phyloP scores from a whole-genome alignment of 805 yeast genomes.

The Cyberlindnera petersonii region DNA sequence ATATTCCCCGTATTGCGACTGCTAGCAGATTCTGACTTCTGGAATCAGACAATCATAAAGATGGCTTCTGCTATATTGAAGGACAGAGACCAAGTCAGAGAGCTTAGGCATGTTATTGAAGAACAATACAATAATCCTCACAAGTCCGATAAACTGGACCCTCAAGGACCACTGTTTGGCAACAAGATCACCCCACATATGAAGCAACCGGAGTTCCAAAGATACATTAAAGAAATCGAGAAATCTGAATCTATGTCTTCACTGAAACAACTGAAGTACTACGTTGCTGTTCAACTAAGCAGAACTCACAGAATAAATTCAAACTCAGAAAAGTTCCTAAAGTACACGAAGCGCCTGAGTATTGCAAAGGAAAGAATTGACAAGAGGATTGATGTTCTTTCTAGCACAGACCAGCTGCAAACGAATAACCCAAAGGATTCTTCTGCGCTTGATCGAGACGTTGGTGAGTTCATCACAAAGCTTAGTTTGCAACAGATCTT shows the following conservation, averaged over 20 bases:
- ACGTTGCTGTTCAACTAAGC: conserved; percentile 43
- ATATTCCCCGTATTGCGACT: conserved; percentile 47
- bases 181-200: conserved; percentile 37
- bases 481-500: conserved; percentile 42
- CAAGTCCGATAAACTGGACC: conserved; percentile 8
- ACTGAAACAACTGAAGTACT: conserved; percentile 46
- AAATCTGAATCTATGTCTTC: conserved; percentile 36
- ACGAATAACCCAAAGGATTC: conserved; percentile 4
- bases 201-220: conserved; percentile 38
- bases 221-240: conserved; percentile 35
- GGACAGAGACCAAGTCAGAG: conserved; percentile 70
- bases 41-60: conserved; percentile 61
- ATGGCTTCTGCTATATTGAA: conserved; percentile 60
- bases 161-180: conserved; percentile 27
- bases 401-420: conserved; percentile 6
- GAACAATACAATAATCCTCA: conserved; percentile 45
- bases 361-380: conserved; percentile 31
- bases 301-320: conserved; percentile 33
- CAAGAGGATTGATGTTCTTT: conserved; percentile 25
- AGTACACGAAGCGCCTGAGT: conserved; percentile 31
- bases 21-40: conserved; percentile 69
- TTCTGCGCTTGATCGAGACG: conserved; percentile 13
- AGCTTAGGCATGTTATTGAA: conserved; percentile 64
- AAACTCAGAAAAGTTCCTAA: conserved; percentile 24
- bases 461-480: conserved; percentile 24